A percentile compares a stretch with the other conserved stretches of the same genome.
These are phyloP conservation scores for Osmanthus fragrans DNA, from an alignment of 257 asterid genomes.

Conservation along the genomic window DNA sequence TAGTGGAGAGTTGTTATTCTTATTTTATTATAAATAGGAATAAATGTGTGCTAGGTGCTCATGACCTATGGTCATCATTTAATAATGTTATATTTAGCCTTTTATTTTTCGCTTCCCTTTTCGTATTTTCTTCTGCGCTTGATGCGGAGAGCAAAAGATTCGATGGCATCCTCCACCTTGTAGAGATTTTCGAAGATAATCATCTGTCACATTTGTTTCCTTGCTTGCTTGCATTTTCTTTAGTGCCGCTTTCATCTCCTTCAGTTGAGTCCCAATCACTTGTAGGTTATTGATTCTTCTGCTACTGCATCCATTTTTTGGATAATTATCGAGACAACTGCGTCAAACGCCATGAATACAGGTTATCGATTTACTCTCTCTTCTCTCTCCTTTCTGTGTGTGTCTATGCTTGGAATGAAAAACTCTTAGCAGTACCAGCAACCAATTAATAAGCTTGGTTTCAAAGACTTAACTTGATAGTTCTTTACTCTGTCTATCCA, in stretches of 20 bases:
- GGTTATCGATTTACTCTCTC: background rate
- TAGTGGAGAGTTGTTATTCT: no score
- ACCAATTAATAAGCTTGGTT: background rate
- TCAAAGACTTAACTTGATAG: background rate
- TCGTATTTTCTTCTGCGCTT: no score
- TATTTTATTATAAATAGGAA: no score
- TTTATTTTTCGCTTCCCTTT: no score
- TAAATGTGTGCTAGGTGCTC: no score
- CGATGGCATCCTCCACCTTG: constrained; percentile 35
- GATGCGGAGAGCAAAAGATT: constrained; percentile 21
- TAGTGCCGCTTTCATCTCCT: constrained; percentile 16
- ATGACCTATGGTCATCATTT: no score
- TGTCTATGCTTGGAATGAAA: background rate
- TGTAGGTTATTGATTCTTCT: constrained; percentile 4
- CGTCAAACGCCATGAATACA: constrained; percentile 21
- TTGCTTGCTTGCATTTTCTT: background rate
- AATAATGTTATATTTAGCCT: no score
- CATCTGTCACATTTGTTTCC: no score
- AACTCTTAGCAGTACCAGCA: background rate
- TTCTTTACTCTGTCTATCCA: background rate
- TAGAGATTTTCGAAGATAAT: constrained; percentile 22
- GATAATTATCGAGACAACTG: constrained; percentile 29
- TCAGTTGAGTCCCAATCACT: constrained; percentile 16
- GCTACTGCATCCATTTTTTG: constrained; percentile 30
- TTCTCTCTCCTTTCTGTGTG: no score